phyloP scores from a whole-genome alignment of 257 asterid genomes.

The Schizonepeta tenuifolia region DNA sequence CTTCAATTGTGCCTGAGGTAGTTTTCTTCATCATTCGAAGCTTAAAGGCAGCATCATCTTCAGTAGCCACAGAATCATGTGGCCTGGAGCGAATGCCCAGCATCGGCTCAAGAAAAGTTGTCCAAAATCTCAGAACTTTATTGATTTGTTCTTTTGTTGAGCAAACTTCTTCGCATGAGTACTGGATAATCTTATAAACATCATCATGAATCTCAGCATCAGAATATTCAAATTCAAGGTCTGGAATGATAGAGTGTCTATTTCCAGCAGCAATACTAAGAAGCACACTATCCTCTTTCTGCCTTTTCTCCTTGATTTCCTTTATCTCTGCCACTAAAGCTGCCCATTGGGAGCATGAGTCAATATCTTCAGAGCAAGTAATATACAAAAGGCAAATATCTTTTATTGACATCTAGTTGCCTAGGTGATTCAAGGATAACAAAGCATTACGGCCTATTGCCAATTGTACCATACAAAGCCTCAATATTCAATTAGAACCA shows the following conservation, averaged over 20 bases:
- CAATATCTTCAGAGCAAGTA: constrained; percentile 25
- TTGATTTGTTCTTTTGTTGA: constrained; percentile 79
- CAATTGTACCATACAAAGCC: not conserved
- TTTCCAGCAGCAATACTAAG: constrained; percentile 74
- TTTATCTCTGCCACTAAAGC: constrained; percentile 84
- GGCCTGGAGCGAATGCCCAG: constrained; percentile 65
- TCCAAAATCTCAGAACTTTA: constrained; percentile 81
- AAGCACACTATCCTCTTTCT: constrained; percentile 72
- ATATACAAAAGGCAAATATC: not conserved
- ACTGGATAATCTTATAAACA: constrained; percentile 69
- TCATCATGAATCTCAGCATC: constrained; percentile 83
- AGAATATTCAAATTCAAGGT: constrained; percentile 75
- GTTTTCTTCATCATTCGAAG: constrained; percentile 42
- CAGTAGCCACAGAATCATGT: constrained; percentile 46
- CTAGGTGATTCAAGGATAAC: not conserved
- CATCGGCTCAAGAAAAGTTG: constrained; percentile 77
- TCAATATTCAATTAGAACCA: not conserved
- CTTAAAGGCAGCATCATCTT: constrained; percentile 54
- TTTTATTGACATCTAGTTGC: not conserved
- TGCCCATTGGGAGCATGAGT: constrained; percentile 41
- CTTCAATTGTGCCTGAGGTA: constrained; percentile 42
- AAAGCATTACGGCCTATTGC: constrained; percentile 1
- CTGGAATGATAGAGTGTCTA: constrained; percentile 62
- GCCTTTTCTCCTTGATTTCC: constrained; percentile 84
- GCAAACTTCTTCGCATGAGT: constrained; percentile 88